Evolutionary conservation across 1,284 basidiomycete species (phyloP).

Genomic region (Cutaneotrichosporon sp.): DNA sequence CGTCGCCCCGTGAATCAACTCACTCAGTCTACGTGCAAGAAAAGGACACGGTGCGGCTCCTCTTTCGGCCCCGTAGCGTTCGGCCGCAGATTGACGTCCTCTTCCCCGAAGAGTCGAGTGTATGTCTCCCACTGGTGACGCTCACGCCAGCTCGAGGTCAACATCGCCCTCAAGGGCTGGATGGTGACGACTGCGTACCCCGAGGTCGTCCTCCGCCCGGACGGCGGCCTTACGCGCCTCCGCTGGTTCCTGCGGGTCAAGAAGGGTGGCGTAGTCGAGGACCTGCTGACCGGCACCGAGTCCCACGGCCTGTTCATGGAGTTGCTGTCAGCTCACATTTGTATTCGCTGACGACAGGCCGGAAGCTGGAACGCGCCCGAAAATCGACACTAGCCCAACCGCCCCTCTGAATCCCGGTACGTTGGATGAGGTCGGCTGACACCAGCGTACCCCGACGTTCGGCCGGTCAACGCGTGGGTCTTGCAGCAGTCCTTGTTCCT

Average conservation of each 20-base stretch:
- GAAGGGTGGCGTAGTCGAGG: slow-evolving; percentile 41
- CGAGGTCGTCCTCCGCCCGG: slow-evolving; percentile 33
- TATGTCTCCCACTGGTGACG: slow-evolving; percentile 19
- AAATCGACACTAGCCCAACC: slow-evolving; percentile 25
- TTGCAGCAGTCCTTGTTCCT: slow-evolving; percentile 43
- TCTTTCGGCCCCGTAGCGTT: slow-evolving; percentile 46
- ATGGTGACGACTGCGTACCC: slow-evolving; percentile 46
- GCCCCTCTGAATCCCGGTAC: slow-evolving; percentile 43
- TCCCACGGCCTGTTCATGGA: slow-evolving; percentile 43
- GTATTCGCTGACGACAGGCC: slow-evolving; percentile 10
- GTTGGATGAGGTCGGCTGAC: slow-evolving; percentile 3
- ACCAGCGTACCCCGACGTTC: slow-evolving; percentile 46
- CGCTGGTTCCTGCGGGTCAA: slow-evolving; percentile 47
- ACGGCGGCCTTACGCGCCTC: slow-evolving; percentile 33
- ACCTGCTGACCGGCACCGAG: slow-evolving; percentile 44
- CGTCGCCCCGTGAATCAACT: background rate
- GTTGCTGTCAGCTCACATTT: slow-evolving; percentile 32
- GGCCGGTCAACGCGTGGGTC: slow-evolving; percentile 41
- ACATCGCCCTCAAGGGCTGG: slow-evolving; percentile 44
- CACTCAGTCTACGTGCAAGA: slow-evolving; percentile 32
- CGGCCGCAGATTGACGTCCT: slow-evolving; percentile 43
- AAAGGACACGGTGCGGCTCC: slow-evolving; percentile 38
- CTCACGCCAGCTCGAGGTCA: slow-evolving; percentile 41
- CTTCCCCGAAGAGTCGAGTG: slow-evolving; percentile 40
- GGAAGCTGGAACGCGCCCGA: slow-evolving; percentile 17